Conservation (phyloP, 768 basidiomycete species). For the Mrakia frigida region DNA sequence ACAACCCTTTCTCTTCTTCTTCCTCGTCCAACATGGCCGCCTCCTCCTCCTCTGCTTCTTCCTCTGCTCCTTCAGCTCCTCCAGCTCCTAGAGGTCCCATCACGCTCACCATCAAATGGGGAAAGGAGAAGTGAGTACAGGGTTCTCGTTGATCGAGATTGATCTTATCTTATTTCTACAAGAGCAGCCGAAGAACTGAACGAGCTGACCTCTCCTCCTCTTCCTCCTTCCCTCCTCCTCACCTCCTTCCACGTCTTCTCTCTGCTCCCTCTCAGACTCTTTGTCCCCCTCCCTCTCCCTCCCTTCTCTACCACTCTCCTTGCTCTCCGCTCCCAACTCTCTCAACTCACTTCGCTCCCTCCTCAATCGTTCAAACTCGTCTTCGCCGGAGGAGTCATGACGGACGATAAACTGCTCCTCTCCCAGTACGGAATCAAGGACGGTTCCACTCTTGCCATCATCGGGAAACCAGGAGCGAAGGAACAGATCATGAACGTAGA, state of each 20-base stretch:
- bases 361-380: conserved; percentile 73
- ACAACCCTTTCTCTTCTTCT: conserved; percentile 3
- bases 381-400: conserved; percentile 83
- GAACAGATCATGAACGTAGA: conserved; percentile 29
- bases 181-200: not conserved
- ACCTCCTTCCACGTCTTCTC: not conserved
- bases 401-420: conserved; percentile 65
- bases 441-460: conserved; percentile 64
- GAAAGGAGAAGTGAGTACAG: conserved; percentile 36
- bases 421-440: conserved; percentile 68
- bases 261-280: conserved; percentile 45
- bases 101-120: conserved; percentile 35
- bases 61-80: not conserved
- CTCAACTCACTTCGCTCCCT: conserved; percentile 69
- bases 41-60: conserved; percentile 23
- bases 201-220: no score
- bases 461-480: conserved; percentile 47
- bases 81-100: conserved; percentile 1
- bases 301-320: conserved; percentile 57
- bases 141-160: conserved; percentile 3
- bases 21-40: not conserved
- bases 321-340: conserved; percentile 57
- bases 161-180: not conserved
- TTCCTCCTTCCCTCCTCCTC: no score
- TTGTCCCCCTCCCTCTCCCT: conserved; percentile 52